A percentile compares a stretch with the other conserved stretches of the same genome.
phyloP scores from a whole-genome alignment of 495 filamentous ascomycete species.

The Penicillium turbatum region DNA sequence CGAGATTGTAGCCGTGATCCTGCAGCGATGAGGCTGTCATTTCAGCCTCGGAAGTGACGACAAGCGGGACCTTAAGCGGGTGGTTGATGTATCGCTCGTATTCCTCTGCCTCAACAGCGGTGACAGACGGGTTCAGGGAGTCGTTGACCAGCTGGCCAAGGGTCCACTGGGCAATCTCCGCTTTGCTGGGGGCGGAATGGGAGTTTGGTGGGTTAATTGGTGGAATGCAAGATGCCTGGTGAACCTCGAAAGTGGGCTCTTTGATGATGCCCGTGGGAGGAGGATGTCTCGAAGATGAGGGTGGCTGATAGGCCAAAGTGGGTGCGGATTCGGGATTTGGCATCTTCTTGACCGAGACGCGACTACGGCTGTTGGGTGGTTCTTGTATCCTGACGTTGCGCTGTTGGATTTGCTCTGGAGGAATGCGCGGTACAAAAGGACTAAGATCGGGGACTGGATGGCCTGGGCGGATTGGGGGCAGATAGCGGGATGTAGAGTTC shows the following conservation, averaged over 20 bases:
- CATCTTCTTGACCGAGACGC: conserved; percentile 1
- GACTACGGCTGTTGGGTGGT: not conserved
- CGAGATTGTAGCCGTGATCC: conserved; percentile 49
- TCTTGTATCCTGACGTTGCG: conserved; percentile 3
- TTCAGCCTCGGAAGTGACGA: conserved; percentile 66
- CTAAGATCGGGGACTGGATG: conserved; percentile 72
- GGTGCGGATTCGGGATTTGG: conserved; percentile 11
- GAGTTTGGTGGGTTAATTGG: conserved; percentile 24
- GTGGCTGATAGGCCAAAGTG: conserved; percentile 28
- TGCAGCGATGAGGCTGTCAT: conserved; percentile 40
- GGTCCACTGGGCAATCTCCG: conserved; percentile 74
- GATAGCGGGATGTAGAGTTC: conserved; percentile 78
- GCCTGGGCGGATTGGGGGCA: conserved; percentile 62
- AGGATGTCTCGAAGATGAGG: conserved; percentile 29
- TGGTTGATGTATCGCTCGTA: conserved; percentile 90
- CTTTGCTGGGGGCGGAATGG: conserved; percentile 48
- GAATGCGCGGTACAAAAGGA: conserved; percentile 71
- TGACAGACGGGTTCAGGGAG: conserved; percentile 75
- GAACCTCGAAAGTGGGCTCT: conserved; percentile 29
- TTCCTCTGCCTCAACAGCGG: conserved; percentile 68
- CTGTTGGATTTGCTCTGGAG: conserved; percentile 36
- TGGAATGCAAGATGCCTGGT: conserved; percentile 17
- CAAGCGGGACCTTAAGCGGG: conserved; percentile 82
- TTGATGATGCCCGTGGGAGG: conserved; percentile 44
- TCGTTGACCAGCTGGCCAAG: conserved; percentile 78